phyloP scores from a whole-genome alignment of 495 filamentous ascomycete genomes.

The Penicillium taxi region DNA sequence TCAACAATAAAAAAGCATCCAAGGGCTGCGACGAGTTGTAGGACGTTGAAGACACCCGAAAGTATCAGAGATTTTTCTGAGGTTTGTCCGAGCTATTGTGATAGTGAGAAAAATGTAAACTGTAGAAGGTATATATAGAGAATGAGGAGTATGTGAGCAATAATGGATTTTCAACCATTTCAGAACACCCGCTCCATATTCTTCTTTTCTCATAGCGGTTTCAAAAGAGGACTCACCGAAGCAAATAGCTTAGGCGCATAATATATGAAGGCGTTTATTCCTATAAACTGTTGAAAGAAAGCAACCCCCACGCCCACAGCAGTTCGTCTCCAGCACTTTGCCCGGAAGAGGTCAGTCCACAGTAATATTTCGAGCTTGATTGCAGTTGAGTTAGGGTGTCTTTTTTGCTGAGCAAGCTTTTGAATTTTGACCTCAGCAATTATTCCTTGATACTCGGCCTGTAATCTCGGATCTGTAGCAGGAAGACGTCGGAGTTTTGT shows the following conservation, averaged over 20 bases:
- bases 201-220: neutral
- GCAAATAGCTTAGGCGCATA: slow-evolving; percentile 5
- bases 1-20: slow-evolving; percentile 1
- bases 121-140: too few species aligned
- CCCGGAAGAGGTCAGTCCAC: slow-evolving; percentile 1
- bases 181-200: too few species aligned
- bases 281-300: slow-evolving; percentile 6
- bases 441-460: neutral
- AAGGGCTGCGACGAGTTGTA: neutral
- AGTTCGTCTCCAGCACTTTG: slow-evolving; percentile 1
- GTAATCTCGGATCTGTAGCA: slow-evolving; percentile 36
- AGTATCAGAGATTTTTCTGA: neutral
- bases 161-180: too few species aligned
- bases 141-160: too few species aligned
- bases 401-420: slow-evolving; percentile 3
- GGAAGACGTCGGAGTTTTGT: slow-evolving; percentile 60
- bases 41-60: neutral
- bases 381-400: neutral
- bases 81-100: neutral
- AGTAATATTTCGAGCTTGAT: slow-evolving; percentile 4
- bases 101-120: neutral
- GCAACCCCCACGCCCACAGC: slow-evolving; percentile 1
- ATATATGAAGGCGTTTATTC: slow-evolving; percentile 10
- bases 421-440: slow-evolving; percentile 1
- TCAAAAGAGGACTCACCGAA: neutral